These are phyloP conservation scores for Globisporangium nodosum DNA, from an alignment of 352 stramenopile species.

Conservation along the genomic window DNA sequence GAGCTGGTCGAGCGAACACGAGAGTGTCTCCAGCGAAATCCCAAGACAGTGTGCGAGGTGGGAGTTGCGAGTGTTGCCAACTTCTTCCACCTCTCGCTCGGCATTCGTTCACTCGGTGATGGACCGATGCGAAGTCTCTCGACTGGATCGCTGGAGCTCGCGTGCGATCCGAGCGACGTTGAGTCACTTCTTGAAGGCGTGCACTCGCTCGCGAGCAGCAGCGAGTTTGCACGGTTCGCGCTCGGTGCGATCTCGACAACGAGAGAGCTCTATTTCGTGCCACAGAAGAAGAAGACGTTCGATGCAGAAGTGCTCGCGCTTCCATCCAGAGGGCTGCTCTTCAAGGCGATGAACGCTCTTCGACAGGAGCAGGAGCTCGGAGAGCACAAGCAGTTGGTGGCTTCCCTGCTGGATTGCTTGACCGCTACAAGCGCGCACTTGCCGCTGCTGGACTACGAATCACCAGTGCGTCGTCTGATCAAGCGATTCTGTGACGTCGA, in stretches of 20 bases:
- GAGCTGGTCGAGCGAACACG: slow-evolving; percentile 1
- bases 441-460: slow-evolving; percentile 10
- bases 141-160: slow-evolving; percentile 1
- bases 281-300: slow-evolving; percentile 45
- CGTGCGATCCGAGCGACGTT: slow-evolving; percentile 11
- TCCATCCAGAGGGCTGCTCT: slow-evolving; percentile 19
- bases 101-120: slow-evolving; percentile 2
- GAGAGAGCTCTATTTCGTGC: slow-evolving; percentile 26
- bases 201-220: slow-evolving; percentile 12
- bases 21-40: not conserved
- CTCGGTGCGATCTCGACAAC: slow-evolving; percentile 29
- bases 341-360: slow-evolving; percentile 29
- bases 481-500: slow-evolving; percentile 13
- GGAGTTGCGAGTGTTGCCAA: slow-evolving; percentile 5
- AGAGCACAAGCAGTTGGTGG: slow-evolving; percentile 3
- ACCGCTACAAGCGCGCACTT: slow-evolving; percentile 4
- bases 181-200: slow-evolving; percentile 15
- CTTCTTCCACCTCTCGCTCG: slow-evolving; percentile 13
- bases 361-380: slow-evolving; percentile 14
- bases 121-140: not conserved
- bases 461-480: slow-evolving; percentile 8
- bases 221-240: slow-evolving; percentile 11
- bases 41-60: not conserved
- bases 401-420: slow-evolving; percentile 8
- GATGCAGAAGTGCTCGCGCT: slow-evolving; percentile 35